phyloP scores from a whole-genome alignment of 2,329 filamentous ascomycete genomes.

The Trichoderma cornu-damae region DNA sequence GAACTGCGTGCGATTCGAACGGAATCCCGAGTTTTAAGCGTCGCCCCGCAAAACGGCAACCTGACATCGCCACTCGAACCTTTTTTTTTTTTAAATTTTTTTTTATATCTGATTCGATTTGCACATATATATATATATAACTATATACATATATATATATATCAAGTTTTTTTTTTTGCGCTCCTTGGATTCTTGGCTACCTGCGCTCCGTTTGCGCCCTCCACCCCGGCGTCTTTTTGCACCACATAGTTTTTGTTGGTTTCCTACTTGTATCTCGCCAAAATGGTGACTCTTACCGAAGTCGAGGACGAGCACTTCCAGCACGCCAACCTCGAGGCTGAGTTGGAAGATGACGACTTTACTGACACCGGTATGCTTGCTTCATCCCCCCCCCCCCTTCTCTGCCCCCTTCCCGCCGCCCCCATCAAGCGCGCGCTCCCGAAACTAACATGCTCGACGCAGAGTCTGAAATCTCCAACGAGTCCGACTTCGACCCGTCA shows the following conservation, averaged over 20 bases:
- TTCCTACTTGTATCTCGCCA: slow-evolving; percentile 32
- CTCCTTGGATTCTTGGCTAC: too few relatives aligned
- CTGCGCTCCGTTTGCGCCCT: too few relatives aligned
- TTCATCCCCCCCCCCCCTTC: background rate
- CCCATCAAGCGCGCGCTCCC: too few relatives aligned
- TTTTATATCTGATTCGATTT: background rate
- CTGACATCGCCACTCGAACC: slow-evolving; percentile 8
- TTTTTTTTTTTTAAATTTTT: background rate
- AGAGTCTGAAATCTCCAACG: slow-evolving; percentile 83
- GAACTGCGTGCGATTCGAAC: too few relatives aligned
- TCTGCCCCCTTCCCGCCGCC: too few relatives aligned
- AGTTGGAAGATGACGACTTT: slow-evolving; percentile 86
- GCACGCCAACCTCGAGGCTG: slow-evolving; percentile 60
- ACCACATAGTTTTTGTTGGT: too few relatives aligned
- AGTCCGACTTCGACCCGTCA: slow-evolving; percentile 61
- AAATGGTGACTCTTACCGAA: slow-evolving; percentile 94
- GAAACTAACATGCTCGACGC: slow-evolving; percentile 4
- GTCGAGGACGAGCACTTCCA: slow-evolving; percentile 95
- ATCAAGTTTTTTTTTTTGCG: too few relatives aligned
- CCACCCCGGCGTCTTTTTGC: too few relatives aligned
- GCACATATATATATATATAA: too few relatives aligned
- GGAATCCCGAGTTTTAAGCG: too few relatives aligned
- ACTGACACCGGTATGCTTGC: slow-evolving; percentile 82
- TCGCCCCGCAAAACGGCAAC: too few relatives aligned
- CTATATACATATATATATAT: too few relatives aligned